Percentiles rank a stretch among this genome's conserved stretches.
Evolutionary conservation across 768 basidiomycete genomes (phyloP).

Genomic region (Dioszegia hungarica): DNA sequence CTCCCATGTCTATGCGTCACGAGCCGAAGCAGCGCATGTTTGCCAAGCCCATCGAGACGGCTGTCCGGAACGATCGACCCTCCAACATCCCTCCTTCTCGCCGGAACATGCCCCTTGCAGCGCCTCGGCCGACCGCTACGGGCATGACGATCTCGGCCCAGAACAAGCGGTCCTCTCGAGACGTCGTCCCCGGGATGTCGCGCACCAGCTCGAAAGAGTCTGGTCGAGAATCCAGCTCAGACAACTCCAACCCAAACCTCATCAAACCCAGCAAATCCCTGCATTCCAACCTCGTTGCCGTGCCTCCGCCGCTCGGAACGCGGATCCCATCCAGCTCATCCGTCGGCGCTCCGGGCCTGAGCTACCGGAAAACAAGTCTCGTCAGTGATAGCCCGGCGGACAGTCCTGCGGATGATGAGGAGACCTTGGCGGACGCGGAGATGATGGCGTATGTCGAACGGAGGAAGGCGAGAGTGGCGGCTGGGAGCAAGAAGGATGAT

Average conservation of each 20-base stretch:
- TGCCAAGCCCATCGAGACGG: slow-evolving; percentile 4
- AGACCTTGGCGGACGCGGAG: slow-evolving; percentile 77
- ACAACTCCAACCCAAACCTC: slow-evolving; percentile 6
- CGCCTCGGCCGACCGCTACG: slow-evolving; percentile 27
- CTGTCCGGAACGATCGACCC: slow-evolving; percentile 13
- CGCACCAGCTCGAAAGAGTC: slow-evolving; percentile 20
- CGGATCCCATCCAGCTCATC: slow-evolving; percentile 38
- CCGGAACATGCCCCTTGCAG: slow-evolving; percentile 18
- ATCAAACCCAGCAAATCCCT: slow-evolving; percentile 40
- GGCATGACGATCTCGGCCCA: slow-evolving; percentile 32
- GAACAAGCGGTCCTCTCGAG: slow-evolving; percentile 34
- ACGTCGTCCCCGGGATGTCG: slow-evolving; percentile 15
- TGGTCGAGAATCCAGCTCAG: slow-evolving; percentile 12
- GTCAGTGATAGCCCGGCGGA: slow-evolving; percentile 20
- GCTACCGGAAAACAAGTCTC: slow-evolving; percentile 17
- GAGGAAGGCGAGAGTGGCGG: slow-evolving; percentile 76
- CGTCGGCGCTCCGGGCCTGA: slow-evolving; percentile 27
- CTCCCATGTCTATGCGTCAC: slow-evolving; percentile 36
- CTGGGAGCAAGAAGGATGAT: slow-evolving; percentile 71
- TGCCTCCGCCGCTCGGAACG: slow-evolving; percentile 9
- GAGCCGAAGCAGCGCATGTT: slow-evolving; percentile 15
- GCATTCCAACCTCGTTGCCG: slow-evolving; percentile 37
- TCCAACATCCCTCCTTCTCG: slow-evolving; percentile 27
- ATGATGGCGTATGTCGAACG: slow-evolving; percentile 91
- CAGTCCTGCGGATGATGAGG: slow-evolving; percentile 45